phyloP scores from a whole-genome alignment of 306 rosid genomes.

The Pterocarpus santalinus region DNA sequence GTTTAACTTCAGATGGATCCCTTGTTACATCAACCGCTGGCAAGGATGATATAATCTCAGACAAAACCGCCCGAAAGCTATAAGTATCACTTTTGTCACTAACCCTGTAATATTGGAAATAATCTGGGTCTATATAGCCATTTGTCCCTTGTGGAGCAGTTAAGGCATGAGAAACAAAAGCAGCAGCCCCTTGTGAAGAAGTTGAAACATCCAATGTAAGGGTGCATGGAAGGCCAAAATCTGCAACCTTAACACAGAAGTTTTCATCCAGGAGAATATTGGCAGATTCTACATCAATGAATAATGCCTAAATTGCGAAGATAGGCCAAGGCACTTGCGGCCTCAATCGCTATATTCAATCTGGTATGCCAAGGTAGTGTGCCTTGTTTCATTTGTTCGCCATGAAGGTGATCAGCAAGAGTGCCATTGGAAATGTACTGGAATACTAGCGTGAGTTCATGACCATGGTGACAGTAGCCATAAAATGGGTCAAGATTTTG shows the following conservation, averaged over 20 bases:
- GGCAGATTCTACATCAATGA: slow-evolving; percentile 67
- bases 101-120: slow-evolving; percentile 60
- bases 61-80: slow-evolving; percentile 72
- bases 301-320: slow-evolving; percentile 71
- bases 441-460: slow-evolving; percentile 64
- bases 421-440: slow-evolving; percentile 69
- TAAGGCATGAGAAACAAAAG: neutral
- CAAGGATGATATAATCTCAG: slow-evolving; percentile 68
- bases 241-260: slow-evolving; percentile 67
- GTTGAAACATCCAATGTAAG: slow-evolving; percentile 55
- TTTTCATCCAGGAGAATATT: slow-evolving; percentile 67
- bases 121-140: slow-evolving; percentile 73
- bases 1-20: neutral
- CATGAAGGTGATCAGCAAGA: neutral
- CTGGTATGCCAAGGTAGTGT: slow-evolving; percentile 57
- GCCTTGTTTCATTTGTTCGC: slow-evolving; percentile 38
- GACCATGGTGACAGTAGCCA: slow-evolving; percentile 63
- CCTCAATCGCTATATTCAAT: slow-evolving; percentile 68
- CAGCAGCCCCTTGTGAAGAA: slow-evolving; percentile 22
- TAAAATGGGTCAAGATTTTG: slow-evolving; percentile 65
- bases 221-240: slow-evolving; percentile 69
- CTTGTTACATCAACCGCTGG: neutral
- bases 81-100: slow-evolving; percentile 72
- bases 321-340: slow-evolving; percentile 64
- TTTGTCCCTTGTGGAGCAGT: neutral